A percentile compares a stretch with the other conserved stretches of the same genome.
Evolutionary conservation across 495 filamentous ascomycete species (phyloP).

Genomic region (Penicillium desertorum): DNA sequence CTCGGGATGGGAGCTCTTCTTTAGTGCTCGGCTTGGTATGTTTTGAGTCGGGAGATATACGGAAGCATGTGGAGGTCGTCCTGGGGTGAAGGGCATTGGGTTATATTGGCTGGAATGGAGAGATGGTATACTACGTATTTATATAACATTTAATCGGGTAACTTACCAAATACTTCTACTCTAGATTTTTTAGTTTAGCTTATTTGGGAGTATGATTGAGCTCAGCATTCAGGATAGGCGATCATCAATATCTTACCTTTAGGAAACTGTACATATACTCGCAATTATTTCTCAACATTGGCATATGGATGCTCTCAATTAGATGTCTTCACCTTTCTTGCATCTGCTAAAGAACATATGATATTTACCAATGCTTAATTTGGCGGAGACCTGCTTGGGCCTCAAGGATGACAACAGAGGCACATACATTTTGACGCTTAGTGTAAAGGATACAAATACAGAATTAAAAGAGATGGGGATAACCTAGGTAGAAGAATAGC

Average conservation of each 20-base stretch:
- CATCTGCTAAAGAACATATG: not conserved
- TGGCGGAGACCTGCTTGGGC: constrained; percentile 5
- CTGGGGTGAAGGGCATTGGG: not conserved
- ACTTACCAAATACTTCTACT: too few relatives aligned
- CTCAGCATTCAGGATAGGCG: not conserved
- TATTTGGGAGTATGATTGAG: not conserved
- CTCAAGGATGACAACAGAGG: constrained; percentile 30
- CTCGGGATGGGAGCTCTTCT: not conserved
- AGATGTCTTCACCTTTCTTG: not conserved
- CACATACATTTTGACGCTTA: too few relatives aligned
- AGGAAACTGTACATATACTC: not conserved
- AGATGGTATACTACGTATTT: not conserved
- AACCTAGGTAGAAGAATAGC: too few relatives aligned
- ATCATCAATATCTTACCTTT: too few relatives aligned
- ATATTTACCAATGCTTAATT: constrained; percentile 10
- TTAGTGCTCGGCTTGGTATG: constrained; percentile 9
- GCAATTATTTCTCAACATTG: not conserved
- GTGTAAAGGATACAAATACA: too few relatives aligned
- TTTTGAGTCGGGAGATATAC: constrained; percentile 18
- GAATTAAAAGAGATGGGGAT: too few relatives aligned
- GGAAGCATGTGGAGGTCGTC: constrained; percentile 28
- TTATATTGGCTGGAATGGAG: not conserved
- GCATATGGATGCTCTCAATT: not conserved
- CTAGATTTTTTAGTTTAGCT: not conserved
- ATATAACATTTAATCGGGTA: not conserved